Evolutionary conservation across 1,284 basidiomycete genomes (phyloP), one percentile per base, ranked within the genome.

Genomic region (Amylostereum areolatum): DNA sequence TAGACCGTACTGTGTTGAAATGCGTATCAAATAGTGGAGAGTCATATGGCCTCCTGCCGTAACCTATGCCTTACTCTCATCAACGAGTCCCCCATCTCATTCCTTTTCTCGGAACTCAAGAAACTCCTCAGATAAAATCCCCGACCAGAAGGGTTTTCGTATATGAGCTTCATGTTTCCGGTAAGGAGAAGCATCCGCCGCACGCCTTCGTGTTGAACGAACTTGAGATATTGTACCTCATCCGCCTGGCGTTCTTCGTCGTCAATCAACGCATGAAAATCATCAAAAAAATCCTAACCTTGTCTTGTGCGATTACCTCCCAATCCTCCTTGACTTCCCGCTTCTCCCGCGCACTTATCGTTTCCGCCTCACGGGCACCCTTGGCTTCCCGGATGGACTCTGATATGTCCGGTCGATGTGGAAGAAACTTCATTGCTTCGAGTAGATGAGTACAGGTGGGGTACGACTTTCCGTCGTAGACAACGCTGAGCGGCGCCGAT

Each of bases 361-460:
- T n/a, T n/a, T n/a, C n/a, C n/a, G n/a, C n/a, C n/a, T n/a, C n/a
- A n/a, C n/a, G n/a, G n/a, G n/a, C n/a, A n/a, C n/a, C n/a, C n/a
- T n/a, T n/a, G 50, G 70, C 72, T 4, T 51, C 56, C 27, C 81
- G 67, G 51, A 88, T 79, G 27, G 57, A 55, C 48, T 82, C 76
- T 4, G 79, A 78, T 25, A 83, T 54, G 1, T 77, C 74, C 0
- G 74, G 72, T 5, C 66, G 63, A 32, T 66, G 61, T 0, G 67
- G 66, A 45, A 79, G 57, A 59, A 81, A 87, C 59, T 84, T 84
- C 54, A 83, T 66, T 7, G 84, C 83, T 62, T 87, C 83, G 37
- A 79, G 71, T 12, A 88, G 67, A 57, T 88, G 85, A 52, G 78
- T 62, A 2, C 80, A 85, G 3, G 77, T 82, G 4, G 83, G 81